A percentile compares a stretch with the other conserved stretches of the same genome.
Evolutionary conservation across 2,329 filamentous ascomycete genomes (phyloP).

Genomic region (Dothideomycetes sp.): DNA sequence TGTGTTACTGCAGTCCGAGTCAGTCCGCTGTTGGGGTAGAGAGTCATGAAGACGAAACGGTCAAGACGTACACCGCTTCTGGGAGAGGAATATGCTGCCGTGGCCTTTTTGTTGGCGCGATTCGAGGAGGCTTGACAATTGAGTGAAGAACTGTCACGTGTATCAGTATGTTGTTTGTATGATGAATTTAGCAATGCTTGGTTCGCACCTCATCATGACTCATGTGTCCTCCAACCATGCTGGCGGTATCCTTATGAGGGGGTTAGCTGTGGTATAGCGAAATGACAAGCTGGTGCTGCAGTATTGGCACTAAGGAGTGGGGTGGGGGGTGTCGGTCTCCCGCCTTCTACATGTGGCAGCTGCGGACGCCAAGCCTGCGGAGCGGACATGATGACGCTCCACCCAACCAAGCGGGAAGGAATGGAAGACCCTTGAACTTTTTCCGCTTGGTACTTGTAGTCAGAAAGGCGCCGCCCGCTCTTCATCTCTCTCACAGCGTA

Average conservation of each 20-base stretch:
- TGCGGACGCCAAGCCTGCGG: not conserved
- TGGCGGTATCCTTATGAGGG: not conserved
- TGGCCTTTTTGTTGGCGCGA: slow-evolving; percentile 57
- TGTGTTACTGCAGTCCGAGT: slow-evolving; percentile 25
- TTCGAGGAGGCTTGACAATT: slow-evolving; percentile 57
- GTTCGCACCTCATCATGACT: slow-evolving; percentile 53
- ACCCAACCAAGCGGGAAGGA: not conserved
- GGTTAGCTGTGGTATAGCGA: no score
- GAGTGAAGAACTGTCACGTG: slow-evolving; percentile 57
- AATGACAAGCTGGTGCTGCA: no score
- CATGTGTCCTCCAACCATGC: slow-evolving; percentile 27
- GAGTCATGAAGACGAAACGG: not conserved
- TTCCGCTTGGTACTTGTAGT: no score
- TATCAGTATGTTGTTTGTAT: slow-evolving; percentile 2
- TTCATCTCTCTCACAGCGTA: no score
- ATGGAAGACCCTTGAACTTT: not conserved
- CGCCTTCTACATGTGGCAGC: not conserved
- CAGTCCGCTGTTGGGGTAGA: not conserved
- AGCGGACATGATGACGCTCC: no score
- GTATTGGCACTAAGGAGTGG: no score
- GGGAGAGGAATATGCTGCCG: slow-evolving; percentile 62
- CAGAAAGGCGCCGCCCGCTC: no score
- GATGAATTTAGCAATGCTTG: no score
- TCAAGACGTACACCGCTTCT: slow-evolving; percentile 56
- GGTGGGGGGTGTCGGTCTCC: no score